Conservation (phyloP, 495 filamentous ascomycete species). For the Lophiostoma macrostomum region DNA sequence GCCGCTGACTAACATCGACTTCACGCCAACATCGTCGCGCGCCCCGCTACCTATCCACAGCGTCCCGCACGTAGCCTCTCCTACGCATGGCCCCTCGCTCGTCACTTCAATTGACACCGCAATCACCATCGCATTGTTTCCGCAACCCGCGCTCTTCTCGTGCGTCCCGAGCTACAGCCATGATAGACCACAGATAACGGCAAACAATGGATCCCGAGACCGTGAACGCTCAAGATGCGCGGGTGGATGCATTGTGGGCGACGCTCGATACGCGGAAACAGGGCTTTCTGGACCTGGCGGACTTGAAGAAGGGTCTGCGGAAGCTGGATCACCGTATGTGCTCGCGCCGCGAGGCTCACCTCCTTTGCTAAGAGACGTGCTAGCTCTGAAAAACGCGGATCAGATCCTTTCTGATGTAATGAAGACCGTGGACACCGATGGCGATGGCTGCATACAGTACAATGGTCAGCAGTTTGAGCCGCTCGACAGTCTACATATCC, state of each 20-base stretch:
- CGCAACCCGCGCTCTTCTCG: not conserved
- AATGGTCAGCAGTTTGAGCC: constrained; percentile 56
- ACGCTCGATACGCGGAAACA: constrained; percentile 71
- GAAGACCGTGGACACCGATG: constrained; percentile 74
- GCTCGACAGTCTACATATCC: not conserved
- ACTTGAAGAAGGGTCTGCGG: constrained; percentile 76
- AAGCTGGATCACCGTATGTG: constrained; percentile 90
- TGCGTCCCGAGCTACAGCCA: constrained; percentile 17
- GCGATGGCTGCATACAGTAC: constrained; percentile 87
- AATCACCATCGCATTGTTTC: not conserved
- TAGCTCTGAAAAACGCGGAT: constrained; percentile 92
- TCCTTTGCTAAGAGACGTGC: constrained; percentile 18
- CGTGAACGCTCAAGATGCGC: constrained; percentile 65
- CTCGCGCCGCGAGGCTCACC: not conserved
- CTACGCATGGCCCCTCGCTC: no score
- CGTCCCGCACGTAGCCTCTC: no score
- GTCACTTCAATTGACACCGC: not conserved
- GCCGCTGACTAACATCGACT: not conserved
- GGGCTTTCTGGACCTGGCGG: constrained; percentile 77
- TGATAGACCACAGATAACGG: constrained; percentile 32
- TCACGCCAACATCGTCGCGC: constrained; percentile 5
- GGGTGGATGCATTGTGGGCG: constrained; percentile 76
- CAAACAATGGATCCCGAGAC: constrained; percentile 41
- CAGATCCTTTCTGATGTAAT: constrained; percentile 77
- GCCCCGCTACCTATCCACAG: constrained; percentile 19